Evolutionary conservation across 148 eudicot species (phyloP), one percentile per base, ranked within the genome.

Genomic region (Oxyria digyna): DNA sequence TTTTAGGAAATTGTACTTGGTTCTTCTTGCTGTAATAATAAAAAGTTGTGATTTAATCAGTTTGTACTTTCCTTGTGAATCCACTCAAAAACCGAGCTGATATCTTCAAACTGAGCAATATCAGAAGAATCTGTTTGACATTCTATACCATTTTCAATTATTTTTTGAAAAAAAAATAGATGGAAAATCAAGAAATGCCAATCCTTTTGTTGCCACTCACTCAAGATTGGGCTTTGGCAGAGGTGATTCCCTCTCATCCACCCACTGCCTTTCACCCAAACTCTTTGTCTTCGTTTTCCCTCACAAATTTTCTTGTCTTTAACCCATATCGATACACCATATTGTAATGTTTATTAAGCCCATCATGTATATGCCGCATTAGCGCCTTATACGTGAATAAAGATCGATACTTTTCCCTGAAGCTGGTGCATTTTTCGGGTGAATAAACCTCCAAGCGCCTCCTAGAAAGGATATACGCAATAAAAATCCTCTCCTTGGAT

Each of bases 231-330:
- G 65, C 27, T 59, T 59, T 59, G 7, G 65, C 38, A 29, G 32
- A 55, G 69, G 15, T 9, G 69, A 66, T 66, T 66, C 69, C 46
- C 27, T 66, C 46, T 41, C 69, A 37, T 66, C 69, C 69, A 66
- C 69, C 69, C 69, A 66, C 69, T 66, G 26, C 69, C 69, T 20
- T 24, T 37, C 27, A 66, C 46, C 14, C 46, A 27, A 9, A 14
- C 3, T 23, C 24, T 54, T 0, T 54, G 14, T 24, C 1, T 10
- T 1, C 24, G 7, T 24, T 54, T 24, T 38, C 41, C 8, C 41
- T 45, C 49, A 1, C 7, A n/a, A 8, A 8, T 18, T 48, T 18
- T 3, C 26, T 50, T 50, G 10, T 50, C 26, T 20, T 20, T 20
- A 50, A 5, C 20, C 38, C 38, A 35, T 35, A 35, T 6, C 38